phyloP scores from a whole-genome alignment of 148 eudicot species.

The Spergularia bocconei region DNA sequence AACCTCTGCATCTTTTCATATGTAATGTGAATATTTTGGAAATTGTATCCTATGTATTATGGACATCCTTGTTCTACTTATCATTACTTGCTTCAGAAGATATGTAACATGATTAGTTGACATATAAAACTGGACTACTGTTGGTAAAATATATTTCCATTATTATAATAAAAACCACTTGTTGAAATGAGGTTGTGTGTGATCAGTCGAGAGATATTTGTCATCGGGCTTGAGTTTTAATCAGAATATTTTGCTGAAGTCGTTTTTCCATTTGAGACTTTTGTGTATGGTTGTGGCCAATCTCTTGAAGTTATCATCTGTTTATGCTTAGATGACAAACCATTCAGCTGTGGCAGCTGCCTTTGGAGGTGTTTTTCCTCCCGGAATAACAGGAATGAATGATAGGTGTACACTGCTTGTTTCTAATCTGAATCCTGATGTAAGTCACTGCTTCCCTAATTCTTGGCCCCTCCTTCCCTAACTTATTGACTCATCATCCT shows the following conservation, averaged over 20 bases:
- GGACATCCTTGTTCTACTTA: neutral
- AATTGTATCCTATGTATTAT: neutral
- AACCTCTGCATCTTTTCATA: neutral
- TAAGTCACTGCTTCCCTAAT: constrained; percentile 26
- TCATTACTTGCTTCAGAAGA: neutral
- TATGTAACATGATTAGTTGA: neutral
- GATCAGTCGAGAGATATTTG: neutral
- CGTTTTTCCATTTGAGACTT: neutral
- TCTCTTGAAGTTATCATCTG: neutral
- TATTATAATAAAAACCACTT: neutral
- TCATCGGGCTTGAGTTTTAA: neutral
- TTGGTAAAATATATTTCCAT: neutral
- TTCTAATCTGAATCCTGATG: constrained; percentile 80
- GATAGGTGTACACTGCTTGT: constrained; percentile 88
- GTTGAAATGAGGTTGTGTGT: neutral
- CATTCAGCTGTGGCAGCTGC: constrained; percentile 78
- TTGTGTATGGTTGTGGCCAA: neutral
- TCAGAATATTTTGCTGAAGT: neutral
- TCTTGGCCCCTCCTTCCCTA: neutral
- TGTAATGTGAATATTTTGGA: too few relatives aligned
- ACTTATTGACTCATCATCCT: neutral
- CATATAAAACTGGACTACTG: neutral
- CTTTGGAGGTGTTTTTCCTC: constrained; percentile 88
- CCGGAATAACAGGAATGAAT: constrained; percentile 85
- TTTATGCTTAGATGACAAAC: constrained; percentile 59